Base-by-base conservation (phyloP, 1,139 yeast genomes). In the Casaregolazyma lundiana region DNA sequence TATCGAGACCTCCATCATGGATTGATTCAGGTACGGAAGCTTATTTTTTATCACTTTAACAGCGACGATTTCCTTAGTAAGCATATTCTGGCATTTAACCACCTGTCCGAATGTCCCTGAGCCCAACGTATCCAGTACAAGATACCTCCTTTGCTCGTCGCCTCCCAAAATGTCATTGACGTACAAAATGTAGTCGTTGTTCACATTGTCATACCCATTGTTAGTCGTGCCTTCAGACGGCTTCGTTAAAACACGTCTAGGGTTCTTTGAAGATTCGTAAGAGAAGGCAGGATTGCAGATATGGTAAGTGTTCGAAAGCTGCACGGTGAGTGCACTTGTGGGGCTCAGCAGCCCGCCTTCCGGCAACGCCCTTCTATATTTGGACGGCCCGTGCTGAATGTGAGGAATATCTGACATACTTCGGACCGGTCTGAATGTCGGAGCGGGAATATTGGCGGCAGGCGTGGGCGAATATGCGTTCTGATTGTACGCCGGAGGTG, bases 41-140 rank as follows among this genome's bases (percentile, higher is more conserved):
- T 85, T 86, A 32, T 96, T 85, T 64, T 92, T 92, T 55, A 92
- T 87, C 38, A 92, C 96, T 65, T 92, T 92, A 37, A 94, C 95
- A 0, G 98, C 98, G 39, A 90, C 88, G 20, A 92, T 80, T 51
- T 88, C 90, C 61, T 88, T 94, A 41, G 94, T 89, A 42, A 80
- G 72, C 65, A 92, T 72, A 64, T 92, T 89, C 66, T 92, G 98
- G 67, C 97, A 92, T 67, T 92, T 92, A 29, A 90, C 97, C 46
- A 94, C 99, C 66, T 92, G 99, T 4, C 98, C 98, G 73, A 94
- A 92, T 0, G 98, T 90, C 2, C 99, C 99, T 54, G 90, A 92
- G 0, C 99, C 99, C 40, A 94, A 68, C 19, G 92, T 76, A 65
- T 92, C 97, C 52, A 92, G 69, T 3, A 94, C 97, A 59, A 92